Evolutionary conservation across 192 early-diverging fungal species (phyloP), one percentile per base, ranked within the genome.

Genomic region (Coemansia sp.): DNA sequence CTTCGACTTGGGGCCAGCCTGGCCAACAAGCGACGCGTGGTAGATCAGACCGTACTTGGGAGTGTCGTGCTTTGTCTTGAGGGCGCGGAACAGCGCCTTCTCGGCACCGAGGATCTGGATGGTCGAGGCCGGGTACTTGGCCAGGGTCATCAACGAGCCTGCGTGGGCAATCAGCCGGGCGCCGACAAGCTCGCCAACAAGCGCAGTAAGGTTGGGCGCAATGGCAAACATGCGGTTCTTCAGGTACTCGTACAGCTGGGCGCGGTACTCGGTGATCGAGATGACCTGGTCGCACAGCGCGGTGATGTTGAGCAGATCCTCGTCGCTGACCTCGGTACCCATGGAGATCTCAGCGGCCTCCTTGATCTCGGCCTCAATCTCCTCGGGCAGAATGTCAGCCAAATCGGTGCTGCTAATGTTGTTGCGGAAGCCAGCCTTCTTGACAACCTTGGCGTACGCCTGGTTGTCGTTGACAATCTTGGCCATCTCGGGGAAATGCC

Each of bases 101-200:
- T 99, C 98, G 36, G 98, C 98, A 79, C 98, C 98, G 17, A 99
- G 87, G 61, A 99, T 98, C 85, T 99, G 98, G 62, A 99, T 91
- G 57, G 98, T 99, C 48, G 91, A 93, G 54, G 96, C 96, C 26
- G 98, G 98, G 79, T 93, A 90, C 85, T 99, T 99, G 75, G 93
- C 90, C 68, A 99, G 83, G 75, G 94, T 99, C 83, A 94, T 94
- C 73, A 98, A 81, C 31, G 90, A 91, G 64, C 98, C 98, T 48
- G 96, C 95, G 72, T 98, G 98, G 38, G 94, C 84, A 79, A 99
- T 98, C 71, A 99, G 85, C 67, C 96, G 89, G 52, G 98, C 98
- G 69, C 96, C 96, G 62, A 99, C 94, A 65, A 99, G 87, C 77
- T 99, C 98, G 57, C 98, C 98, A 58, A 99, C 96, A 34, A 99